Base-by-base conservation (phyloP, 2,329 filamentous ascomycete genomes). In the Colletotrichum filicis region DNA sequence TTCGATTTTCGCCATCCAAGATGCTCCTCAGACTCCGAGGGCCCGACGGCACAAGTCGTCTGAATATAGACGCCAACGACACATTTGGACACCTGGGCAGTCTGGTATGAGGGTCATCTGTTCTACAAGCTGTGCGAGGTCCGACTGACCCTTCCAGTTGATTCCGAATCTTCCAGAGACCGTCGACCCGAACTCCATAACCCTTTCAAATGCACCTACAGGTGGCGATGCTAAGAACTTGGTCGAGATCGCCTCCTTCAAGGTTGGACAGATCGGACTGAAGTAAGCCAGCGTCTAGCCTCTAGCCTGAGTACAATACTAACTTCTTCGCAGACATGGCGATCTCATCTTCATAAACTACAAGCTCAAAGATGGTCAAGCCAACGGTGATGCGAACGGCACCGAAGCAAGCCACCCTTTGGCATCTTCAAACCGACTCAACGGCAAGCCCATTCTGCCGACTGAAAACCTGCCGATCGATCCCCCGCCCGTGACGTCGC, bases 261-360 rank as follows among this genome's bases (percentile, higher is more conserved):
- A 87, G 78, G 80, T 93, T 68, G 85, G 85, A 55, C 87, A 90
- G 78, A 89, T 92, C 70, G 90, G 90, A 4, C 82, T 93, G 46
- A 89, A 87, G 90, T 90, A 84, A 75, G 84, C 52, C 24, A 14
- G 19, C 22, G 28, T 19, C 35, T 55, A 14, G 11, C 4, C 22
- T 12, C 26, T 14, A 7, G 12, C 8, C 24, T 35, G 35, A 63
- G n/a, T 28, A 30, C 53, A 62, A 56, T 75, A 64, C 77, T 80
- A 70, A 82, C 75, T 59, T 32, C 30, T 32, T 5, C 5, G 46
- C 52, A 97, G 94, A 75, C 95, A 99, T 81, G 97, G 97, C 75
- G 95, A 98, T 80, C 91, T 98, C 79, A 91, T 99, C 75, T 99
- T 95, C 83, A 86, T 98, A 76, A 92, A 90, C 76, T 99, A 97